phyloP scores from a whole-genome alignment of 345 rosid species.

The Gossypium mustelinum region DNA sequence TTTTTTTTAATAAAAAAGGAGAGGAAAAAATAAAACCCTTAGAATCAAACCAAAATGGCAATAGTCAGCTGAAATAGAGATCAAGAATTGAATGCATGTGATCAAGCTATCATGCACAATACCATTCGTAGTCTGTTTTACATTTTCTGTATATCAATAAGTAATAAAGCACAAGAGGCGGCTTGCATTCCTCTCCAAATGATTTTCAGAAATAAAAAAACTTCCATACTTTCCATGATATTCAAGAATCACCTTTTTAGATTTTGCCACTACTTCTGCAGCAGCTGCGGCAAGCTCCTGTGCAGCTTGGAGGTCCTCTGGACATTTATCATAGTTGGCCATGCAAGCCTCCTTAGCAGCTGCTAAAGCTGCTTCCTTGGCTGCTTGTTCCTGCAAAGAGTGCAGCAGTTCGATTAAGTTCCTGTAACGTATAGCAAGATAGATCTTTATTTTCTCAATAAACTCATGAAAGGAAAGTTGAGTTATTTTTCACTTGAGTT shows the following conservation, averaged over 20 bases:
- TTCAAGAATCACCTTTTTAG: constrained; percentile 56
- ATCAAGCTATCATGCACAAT: not conserved
- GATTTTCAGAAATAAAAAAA: not conserved
- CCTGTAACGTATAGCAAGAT: not conserved
- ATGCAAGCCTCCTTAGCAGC: constrained; percentile 60
- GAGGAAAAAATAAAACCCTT: not conserved
- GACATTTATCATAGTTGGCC: constrained; percentile 46
- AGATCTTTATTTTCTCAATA: not conserved
- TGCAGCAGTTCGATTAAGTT: not conserved
- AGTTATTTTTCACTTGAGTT: not conserved
- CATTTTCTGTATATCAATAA: not conserved
- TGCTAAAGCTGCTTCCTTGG: constrained; percentile 68
- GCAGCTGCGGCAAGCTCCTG: constrained; percentile 63
- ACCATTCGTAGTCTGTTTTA: not conserved
- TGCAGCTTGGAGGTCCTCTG: constrained; percentile 58
- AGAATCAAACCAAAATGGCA: not conserved
- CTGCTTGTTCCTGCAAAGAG: constrained; percentile 81
- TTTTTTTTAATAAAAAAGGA: too few relatives aligned
- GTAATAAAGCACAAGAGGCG: not conserved
- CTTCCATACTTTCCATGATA: not conserved
- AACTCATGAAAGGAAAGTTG: not conserved
- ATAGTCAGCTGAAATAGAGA: not conserved
- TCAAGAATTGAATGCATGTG: not conserved
- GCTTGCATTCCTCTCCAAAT: not conserved
- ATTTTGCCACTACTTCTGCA: constrained; percentile 48